Evolutionary conservation across 1,284 basidiomycete species (phyloP), one percentile per base, ranked within the genome.

Genomic region (Phaffia rhodozyma): DNA sequence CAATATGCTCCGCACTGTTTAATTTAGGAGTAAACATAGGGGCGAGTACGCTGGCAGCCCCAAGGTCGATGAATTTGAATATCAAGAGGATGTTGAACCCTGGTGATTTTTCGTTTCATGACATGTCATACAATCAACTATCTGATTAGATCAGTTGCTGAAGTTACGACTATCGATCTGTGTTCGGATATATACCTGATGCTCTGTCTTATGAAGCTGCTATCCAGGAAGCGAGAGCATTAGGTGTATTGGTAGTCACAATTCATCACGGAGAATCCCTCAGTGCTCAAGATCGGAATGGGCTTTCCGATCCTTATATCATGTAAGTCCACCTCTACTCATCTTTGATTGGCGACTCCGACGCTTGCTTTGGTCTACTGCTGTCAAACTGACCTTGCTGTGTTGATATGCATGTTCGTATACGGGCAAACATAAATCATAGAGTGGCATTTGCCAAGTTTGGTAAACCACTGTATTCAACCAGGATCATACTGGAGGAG

Each of bases 11-110:
- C 1, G 79, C 81, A 0, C 91, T 89, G 78, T 80, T 91, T 43
- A 85, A 89, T 69, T 82, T 80, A 63, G 82, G 84, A 4, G 86
- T 91, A 67, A 84, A 88, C 23, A 82, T 84, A 2, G 87, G 83
- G 59, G 5, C 38, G 16, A 43, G 38, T 2, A 16, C 13, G 65
- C 83, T 86, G 65, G 81, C 84, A 18, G 86, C 86, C 0, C 86
- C 87, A 7, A 82, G 84, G 72, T 85, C 83, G 62, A 76, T 88
- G 75, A 88, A 83, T 1, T 68, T 91, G 65, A 87, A 91, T 73
- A 70, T 91, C 50, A 38, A 68, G 59, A 78, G 84, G 63, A 75
- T 89, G 69, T 11, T 43, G 38, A 43, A 43, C 13, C 38, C 38
- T 16, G 38, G 38, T 43, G 38, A 43, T 43, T 43, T 2, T 43